Evolutionary conservation across 495 filamentous ascomycete genomes (phyloP).

Genomic region (Hyaloscypha finlandica): DNA sequence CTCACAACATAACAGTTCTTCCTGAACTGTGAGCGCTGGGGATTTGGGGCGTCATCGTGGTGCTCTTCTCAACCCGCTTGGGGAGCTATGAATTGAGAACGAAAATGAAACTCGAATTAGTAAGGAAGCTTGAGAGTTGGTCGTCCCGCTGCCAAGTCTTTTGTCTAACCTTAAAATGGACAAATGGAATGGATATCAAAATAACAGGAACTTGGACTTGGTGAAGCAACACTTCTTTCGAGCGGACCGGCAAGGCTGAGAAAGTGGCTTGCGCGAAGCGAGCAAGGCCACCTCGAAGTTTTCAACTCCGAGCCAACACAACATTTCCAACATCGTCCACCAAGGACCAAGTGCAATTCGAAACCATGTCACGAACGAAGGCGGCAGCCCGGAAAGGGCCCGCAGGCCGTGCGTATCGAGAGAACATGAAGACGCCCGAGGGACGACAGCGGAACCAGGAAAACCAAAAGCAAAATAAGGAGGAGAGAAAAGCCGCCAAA

Average conservation of each 20-base stretch:
- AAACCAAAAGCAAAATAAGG: constrained; percentile 9
- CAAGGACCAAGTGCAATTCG: not conserved
- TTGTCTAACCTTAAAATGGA: too few relatives aligned
- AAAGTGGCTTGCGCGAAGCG: constrained; percentile 10
- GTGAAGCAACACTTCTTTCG: too few relatives aligned
- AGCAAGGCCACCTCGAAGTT: not conserved
- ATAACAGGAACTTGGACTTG: not conserved
- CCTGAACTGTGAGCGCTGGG: not conserved
- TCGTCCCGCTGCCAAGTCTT: too few relatives aligned
- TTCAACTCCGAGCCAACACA: not conserved
- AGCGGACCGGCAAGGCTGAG: not conserved
- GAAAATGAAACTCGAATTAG: too few relatives aligned
- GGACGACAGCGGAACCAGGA: not conserved
- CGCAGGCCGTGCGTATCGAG: not conserved
- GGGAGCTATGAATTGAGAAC: too few relatives aligned
- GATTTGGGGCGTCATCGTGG: not conserved
- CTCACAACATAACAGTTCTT: not conserved
- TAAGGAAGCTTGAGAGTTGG: too few relatives aligned
- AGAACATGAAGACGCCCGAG: constrained; percentile 1
- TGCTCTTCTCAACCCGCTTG: too few relatives aligned
- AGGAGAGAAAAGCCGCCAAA: not conserved
- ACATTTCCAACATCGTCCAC: not conserved
- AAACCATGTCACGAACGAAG: constrained; percentile 12
- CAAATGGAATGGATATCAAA: too few relatives aligned
- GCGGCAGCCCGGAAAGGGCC: constrained; percentile 5